These are phyloP conservation scores for Boletus rubropictus DNA, from an alignment of 768 basidiomycete species.

Conservation along the genomic window DNA sequence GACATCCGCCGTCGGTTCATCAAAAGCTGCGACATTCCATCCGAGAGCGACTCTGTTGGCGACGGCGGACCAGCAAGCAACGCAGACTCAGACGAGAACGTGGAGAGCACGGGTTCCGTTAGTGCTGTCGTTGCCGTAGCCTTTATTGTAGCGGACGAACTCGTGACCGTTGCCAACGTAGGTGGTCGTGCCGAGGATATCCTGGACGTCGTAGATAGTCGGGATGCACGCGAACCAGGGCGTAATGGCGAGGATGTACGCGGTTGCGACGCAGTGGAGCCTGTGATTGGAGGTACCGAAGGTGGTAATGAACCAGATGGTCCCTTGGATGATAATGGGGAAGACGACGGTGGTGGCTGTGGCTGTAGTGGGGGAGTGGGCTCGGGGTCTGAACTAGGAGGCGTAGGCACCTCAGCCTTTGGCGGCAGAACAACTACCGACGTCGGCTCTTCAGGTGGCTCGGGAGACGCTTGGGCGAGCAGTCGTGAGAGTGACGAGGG, in stretches of 20 bases:
- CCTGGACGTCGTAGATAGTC: conserved; percentile 60
- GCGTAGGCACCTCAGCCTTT: conserved; percentile 30
- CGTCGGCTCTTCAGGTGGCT: conserved; percentile 30
- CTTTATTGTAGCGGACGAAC: conserved; percentile 43
- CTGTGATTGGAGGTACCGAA: conserved; percentile 21
- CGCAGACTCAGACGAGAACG: conserved; percentile 30
- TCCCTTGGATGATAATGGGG: conserved; percentile 2
- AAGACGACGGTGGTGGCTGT: conserved; percentile 29
- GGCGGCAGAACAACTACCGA: conserved; percentile 27
- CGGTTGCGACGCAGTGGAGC: conserved; percentile 31
- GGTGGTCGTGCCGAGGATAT: conserved; percentile 64
- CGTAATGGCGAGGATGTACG: conserved; percentile 54
- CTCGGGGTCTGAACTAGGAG: conserved; percentile 5
- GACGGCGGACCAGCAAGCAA: conserved; percentile 44
- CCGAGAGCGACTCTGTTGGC: conserved; percentile 55
- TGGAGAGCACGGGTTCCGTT: conserved; percentile 47
- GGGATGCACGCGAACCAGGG: conserved; percentile 68
- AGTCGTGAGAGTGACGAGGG: conserved; percentile 77
- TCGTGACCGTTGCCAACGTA: conserved; percentile 44
- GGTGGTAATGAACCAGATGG: conserved; percentile 2
- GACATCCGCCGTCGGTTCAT: conserved; percentile 49
- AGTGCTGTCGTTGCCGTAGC: conserved; percentile 65
- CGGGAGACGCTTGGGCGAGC: conserved; percentile 62
- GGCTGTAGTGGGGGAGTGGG: conserved; percentile 29
- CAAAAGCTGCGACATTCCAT: conserved; percentile 48